These are phyloP conservation scores for Keithomyces neogunnii DNA, from an alignment of 2,329 filamentous ascomycete genomes.

Conservation along the genomic window DNA sequence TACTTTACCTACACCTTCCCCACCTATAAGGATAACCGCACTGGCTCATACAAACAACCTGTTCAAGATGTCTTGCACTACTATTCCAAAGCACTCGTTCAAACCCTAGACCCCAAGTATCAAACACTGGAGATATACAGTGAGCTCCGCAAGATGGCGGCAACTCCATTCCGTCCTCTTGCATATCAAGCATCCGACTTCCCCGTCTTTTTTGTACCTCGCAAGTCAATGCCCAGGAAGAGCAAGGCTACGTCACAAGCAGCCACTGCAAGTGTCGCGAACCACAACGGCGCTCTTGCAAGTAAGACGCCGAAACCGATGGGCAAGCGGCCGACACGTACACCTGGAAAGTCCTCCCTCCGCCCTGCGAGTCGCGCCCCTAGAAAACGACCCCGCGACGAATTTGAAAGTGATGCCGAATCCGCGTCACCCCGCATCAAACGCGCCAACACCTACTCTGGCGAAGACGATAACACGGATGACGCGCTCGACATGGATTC, in stretches of 20 bases:
- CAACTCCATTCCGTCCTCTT: conserved; percentile 16
- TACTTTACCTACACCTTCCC: conserved; percentile 25
- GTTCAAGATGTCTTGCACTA: conserved; percentile 35
- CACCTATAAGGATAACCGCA: conserved; percentile 13
- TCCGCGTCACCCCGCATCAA: conserved; percentile 25
- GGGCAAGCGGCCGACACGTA: conserved; percentile 20
- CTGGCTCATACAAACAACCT: conserved; percentile 31
- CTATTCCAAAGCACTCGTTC: conserved; percentile 32
- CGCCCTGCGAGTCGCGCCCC: conserved; percentile 20
- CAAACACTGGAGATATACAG: conserved; percentile 20
- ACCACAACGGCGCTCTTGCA: conserved; percentile 9
- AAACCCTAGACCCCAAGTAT: conserved; percentile 26
- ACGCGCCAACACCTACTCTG: conserved; percentile 23
- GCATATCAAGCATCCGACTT: conserved; percentile 20
- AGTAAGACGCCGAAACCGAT: conserved; percentile 15
- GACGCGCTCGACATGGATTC: conserved; percentile 15
- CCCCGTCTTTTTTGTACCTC: conserved; percentile 17
- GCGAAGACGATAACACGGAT: conserved; percentile 17
- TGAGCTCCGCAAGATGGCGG: conserved; percentile 24
- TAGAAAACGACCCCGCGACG: conserved; percentile 35
- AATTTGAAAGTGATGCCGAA: conserved; percentile 30
- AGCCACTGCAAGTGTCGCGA: not conserved
- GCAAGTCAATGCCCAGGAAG: conserved; percentile 11
- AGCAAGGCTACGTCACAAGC: not conserved
- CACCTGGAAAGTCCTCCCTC: conserved; percentile 7